Evolutionary conservation across 768 basidiomycete species (phyloP).

Genomic region (Glaciozyma antarctica): DNA sequence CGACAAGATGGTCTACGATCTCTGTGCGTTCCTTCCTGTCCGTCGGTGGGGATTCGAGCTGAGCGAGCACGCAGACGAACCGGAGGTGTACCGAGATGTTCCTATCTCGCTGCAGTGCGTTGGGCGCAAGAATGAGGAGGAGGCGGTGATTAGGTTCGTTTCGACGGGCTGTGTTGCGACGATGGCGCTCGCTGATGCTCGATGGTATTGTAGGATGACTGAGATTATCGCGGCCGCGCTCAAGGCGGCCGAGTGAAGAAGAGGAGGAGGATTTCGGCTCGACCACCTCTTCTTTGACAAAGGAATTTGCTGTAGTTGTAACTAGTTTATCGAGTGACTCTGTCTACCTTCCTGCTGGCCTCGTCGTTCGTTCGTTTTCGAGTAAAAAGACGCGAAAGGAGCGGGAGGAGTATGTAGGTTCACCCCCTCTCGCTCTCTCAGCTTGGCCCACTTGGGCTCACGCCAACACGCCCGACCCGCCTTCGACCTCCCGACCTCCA

Average conservation of each 20-base stretch:
- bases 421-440: no score
- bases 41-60: background rate
- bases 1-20: conserved; percentile 49
- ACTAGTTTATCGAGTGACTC: no score
- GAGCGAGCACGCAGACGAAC: conserved; percentile 36
- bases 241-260: background rate
- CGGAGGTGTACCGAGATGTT: conserved; percentile 49
- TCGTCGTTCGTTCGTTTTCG: no score
- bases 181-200: background rate
- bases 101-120: conserved; percentile 60
- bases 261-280: no score
- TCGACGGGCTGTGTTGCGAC: background rate
- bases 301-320: no score
- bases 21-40: conserved; percentile 46
- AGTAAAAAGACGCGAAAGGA: no score
- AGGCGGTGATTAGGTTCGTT: conserved; percentile 45
- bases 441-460: no score
- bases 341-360: background rate
- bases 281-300: no score
- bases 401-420: no score
- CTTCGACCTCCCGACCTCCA: no score
- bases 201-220: background rate
- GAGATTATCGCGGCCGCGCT: conserved; percentile 6
- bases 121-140: conserved; percentile 63
- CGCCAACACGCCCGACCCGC: no score